These are phyloP conservation scores for Chaetomiaceae sp. DNA, from an alignment of 2,329 filamentous ascomycete species.

Conservation along the genomic window DNA sequence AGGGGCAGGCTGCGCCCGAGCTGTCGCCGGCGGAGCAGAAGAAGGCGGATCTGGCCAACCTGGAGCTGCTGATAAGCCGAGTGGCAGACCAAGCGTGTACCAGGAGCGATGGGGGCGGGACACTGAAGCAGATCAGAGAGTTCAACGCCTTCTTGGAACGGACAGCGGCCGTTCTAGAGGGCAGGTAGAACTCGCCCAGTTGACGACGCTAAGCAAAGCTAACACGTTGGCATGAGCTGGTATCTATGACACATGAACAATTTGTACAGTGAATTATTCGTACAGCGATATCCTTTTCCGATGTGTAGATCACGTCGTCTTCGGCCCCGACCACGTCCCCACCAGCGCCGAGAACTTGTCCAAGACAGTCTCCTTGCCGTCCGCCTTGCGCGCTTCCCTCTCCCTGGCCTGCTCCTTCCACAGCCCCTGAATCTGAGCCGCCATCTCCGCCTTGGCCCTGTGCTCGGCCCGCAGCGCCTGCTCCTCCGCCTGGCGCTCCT, in stretches of 20 bases:
- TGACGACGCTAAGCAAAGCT: background rate
- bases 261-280: slow-evolving; percentile 8
- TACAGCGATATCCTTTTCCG: slow-evolving; percentile 3
- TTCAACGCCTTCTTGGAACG: slow-evolving; percentile 61
- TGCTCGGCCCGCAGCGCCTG: slow-evolving; percentile 58
- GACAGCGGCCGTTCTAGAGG: slow-evolving; percentile 50
- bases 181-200: slow-evolving; percentile 9
- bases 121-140: slow-evolving; percentile 50
- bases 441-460: slow-evolving; percentile 54
- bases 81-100: slow-evolving; percentile 49
- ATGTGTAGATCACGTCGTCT: slow-evolving; percentile 4
- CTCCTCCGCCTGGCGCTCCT: slow-evolving; percentile 57
- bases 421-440: slow-evolving; percentile 47
- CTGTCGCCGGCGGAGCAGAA: slow-evolving; percentile 41
- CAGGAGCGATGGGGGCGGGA: slow-evolving; percentile 39
- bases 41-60: slow-evolving; percentile 46
- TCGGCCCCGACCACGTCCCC: slow-evolving; percentile 9
- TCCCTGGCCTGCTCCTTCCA: slow-evolving; percentile 51
- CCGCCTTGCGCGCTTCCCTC: slow-evolving; percentile 49
- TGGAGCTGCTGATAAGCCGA: slow-evolving; percentile 51
- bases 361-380: slow-evolving; percentile 43
- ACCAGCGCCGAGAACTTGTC: slow-evolving; percentile 31
- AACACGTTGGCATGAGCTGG: slow-evolving; percentile 6
- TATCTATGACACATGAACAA: background rate
- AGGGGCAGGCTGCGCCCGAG: slow-evolving; percentile 40